A percentile compares a stretch with the other conserved stretches of the same genome.
Conservation (phyloP, 768 basidiomycete species). For the Dentipellis fragilis region DNA sequence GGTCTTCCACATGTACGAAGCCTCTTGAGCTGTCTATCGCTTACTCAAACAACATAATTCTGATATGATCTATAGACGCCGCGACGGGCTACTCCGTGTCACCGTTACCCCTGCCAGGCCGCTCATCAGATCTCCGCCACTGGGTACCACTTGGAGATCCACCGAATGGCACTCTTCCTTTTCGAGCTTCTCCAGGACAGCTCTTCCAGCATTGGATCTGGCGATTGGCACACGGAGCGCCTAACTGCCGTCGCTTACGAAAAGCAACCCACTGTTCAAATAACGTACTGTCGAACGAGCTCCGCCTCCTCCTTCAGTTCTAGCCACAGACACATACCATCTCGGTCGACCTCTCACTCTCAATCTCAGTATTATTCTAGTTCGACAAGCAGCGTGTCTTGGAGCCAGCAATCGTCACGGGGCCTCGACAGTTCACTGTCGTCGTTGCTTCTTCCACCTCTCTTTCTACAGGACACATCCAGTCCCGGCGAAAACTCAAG, state of each 20-base stretch:
- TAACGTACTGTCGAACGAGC: background rate
- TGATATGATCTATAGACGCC: constrained; percentile 11
- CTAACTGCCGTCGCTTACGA: background rate
- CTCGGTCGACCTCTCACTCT: constrained; percentile 5
- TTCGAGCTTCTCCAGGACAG: background rate
- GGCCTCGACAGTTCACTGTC: constrained; percentile 5
- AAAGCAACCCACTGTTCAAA: background rate
- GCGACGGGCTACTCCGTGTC: background rate
- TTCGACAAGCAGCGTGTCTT: constrained; percentile 6
- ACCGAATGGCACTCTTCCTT: background rate
- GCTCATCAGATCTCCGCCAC: background rate
- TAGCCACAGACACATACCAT: constrained; percentile 12
- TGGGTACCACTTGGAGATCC: background rate
- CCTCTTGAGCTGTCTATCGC: background rate
- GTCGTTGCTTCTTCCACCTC: constrained; percentile 5
- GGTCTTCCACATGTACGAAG: background rate
- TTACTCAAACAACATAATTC: background rate
- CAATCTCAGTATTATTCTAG: constrained; percentile 10
- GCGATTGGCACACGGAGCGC: background rate
- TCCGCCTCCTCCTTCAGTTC: background rate
- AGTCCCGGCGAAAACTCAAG: constrained; percentile 11
- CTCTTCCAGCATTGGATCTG: background rate
- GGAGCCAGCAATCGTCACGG: constrained; percentile 9
- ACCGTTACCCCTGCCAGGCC: background rate
- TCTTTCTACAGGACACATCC: constrained; percentile 5